phyloP scores from a whole-genome alignment of 768 basidiomycete genomes.

The Collybia sordida region DNA sequence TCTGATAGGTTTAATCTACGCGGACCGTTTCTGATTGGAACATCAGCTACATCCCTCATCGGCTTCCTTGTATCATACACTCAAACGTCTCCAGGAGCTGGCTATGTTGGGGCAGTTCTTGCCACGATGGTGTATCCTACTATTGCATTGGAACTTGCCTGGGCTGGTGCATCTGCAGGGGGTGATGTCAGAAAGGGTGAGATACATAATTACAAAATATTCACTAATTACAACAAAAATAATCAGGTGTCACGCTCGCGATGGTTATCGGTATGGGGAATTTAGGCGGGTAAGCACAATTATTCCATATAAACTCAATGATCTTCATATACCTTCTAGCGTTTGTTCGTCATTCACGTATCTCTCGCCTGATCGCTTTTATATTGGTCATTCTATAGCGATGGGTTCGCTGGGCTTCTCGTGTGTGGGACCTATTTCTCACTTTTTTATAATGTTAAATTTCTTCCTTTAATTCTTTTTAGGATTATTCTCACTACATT shows the following conservation, averaged over 20 bases:
- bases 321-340: slow-evolving; percentile 26
- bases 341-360: slow-evolving; percentile 41
- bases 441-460: no score
- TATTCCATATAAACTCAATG: background rate
- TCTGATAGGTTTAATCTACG: slow-evolving; percentile 42
- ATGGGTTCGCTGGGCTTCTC: slow-evolving; percentile 33
- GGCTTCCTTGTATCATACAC: slow-evolving; percentile 53
- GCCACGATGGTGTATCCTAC: slow-evolving; percentile 53
- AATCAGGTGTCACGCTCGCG: slow-evolving; percentile 41
- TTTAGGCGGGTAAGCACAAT: slow-evolving; percentile 37
- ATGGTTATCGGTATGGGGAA: slow-evolving; percentile 57
- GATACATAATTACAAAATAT: background rate
- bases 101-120: slow-evolving; percentile 48
- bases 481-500: slow-evolving; percentile 36
- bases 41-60: slow-evolving; percentile 41
- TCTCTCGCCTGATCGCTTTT: slow-evolving; percentile 34
- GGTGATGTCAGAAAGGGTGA: slow-evolving; percentile 53
- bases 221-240: no score
- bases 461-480: background rate
- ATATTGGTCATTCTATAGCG: slow-evolving; percentile 33
- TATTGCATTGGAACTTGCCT: slow-evolving; percentile 47
- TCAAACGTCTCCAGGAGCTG: slow-evolving; percentile 28
- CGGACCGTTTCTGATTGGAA: slow-evolving; percentile 49
- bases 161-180: slow-evolving; percentile 56
- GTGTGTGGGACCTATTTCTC: slow-evolving; percentile 23